Conservation (phyloP, 1,139 yeast genomes). For the Kodamaea arcana region DNA sequence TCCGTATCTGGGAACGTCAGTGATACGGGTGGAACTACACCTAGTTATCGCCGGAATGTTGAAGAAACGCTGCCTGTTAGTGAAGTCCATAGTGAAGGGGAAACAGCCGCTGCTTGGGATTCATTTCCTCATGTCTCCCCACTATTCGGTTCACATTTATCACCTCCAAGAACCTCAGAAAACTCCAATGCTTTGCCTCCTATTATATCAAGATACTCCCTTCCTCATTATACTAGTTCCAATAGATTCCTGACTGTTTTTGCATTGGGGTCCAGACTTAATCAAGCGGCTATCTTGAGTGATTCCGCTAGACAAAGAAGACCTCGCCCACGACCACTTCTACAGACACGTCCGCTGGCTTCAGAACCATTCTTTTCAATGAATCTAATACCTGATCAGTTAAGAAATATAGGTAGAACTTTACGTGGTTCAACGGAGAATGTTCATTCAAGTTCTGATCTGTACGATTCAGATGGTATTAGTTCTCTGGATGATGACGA, state of each 20-base stretch:
- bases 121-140: background rate
- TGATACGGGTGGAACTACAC: background rate
- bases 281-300: conserved; percentile 12
- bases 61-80: background rate
- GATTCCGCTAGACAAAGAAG: conserved; percentile 2
- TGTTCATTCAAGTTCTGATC: conserved; percentile 1
- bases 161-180: background rate
- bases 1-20: background rate
- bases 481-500: conserved; percentile 8
- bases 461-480: conserved; percentile 5
- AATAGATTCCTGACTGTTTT: conserved; percentile 5
- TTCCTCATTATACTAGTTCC: conserved; percentile 2
- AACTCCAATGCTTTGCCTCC: conserved; percentile 4
- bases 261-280: conserved; percentile 12
- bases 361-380: conserved; percentile 1
- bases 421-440: background rate
- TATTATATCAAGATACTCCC: conserved; percentile 2
- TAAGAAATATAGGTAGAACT: conserved; percentile 5
- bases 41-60: background rate
- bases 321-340: background rate
- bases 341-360: background rate
- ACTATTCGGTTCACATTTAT: background rate
- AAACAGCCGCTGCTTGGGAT: background rate
- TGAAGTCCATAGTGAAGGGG: background rate
- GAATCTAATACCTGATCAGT: conserved; percentile 7